A percentile compares a stretch with the other conserved stretches of the same genome.
These are phyloP conservation scores for Blattamonas nauphoetae DNA, from an alignment of 78 protist genomes.

Conservation along the genomic window DNA sequence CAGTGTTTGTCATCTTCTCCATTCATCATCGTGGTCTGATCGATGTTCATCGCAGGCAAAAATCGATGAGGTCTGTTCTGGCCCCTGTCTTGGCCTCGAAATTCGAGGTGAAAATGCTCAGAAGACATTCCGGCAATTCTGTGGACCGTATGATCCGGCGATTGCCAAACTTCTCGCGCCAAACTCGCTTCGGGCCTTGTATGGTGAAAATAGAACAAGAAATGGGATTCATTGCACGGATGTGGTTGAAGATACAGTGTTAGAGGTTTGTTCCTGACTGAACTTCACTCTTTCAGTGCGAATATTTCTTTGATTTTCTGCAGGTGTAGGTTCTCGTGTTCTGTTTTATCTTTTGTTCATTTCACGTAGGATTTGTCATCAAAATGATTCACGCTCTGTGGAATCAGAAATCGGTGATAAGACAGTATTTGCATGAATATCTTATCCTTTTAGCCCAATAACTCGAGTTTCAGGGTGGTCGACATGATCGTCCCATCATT, in stretches of 20 bases:
- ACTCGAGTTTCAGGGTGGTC: too few relatives aligned
- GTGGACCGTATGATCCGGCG: slow-evolving; percentile 61
- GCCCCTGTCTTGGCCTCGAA: slow-evolving; percentile 35
- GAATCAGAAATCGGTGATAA: too few relatives aligned
- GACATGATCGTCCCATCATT: too few relatives aligned
- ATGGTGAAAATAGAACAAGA: slow-evolving; percentile 23
- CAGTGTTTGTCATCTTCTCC: not conserved
- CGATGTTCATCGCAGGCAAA: not conserved
- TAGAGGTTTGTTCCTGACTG: slow-evolving; percentile 24
- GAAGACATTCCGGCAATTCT: slow-evolving; percentile 28
- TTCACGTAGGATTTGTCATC: too few relatives aligned
- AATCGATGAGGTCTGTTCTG: slow-evolving; percentile 18
- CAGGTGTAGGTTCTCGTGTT: too few relatives aligned
- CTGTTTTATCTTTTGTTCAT: too few relatives aligned
- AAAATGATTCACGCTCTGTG: too few relatives aligned
- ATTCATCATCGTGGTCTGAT: not conserved
- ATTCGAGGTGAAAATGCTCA: slow-evolving; percentile 7
- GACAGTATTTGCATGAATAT: too few relatives aligned
- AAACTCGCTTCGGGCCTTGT: slow-evolving; percentile 40
- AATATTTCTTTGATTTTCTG: slow-evolving; percentile 21
- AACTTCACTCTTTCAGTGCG: not conserved
- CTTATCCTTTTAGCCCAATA: too few relatives aligned
- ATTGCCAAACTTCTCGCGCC: slow-evolving; percentile 39
- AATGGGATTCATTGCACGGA: slow-evolving; percentile 71
- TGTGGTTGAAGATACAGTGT: slow-evolving; percentile 41